phyloP scores from a whole-genome alignment of 1,284 basidiomycete species.

The Thecaphora frezii region DNA sequence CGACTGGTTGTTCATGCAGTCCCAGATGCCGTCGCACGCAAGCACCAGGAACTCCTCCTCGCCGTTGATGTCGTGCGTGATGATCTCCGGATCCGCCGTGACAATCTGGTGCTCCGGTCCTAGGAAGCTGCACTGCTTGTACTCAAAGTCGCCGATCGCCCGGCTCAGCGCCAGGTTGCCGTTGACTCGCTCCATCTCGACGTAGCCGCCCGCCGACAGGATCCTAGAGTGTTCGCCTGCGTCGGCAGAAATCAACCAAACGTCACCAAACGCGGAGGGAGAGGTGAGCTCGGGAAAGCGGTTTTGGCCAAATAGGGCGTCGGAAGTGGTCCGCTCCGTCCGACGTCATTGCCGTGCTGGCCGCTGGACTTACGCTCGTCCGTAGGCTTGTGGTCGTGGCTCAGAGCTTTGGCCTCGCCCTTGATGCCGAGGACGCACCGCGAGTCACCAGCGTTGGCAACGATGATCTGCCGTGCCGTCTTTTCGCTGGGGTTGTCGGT shows the following conservation, averaged over 20 bases:
- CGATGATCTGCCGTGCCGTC: constrained; percentile 38
- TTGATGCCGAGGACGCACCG: constrained; percentile 83
- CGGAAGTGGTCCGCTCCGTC: no score
- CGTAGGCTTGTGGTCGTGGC: constrained; percentile 93
- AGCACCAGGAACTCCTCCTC: constrained; percentile 96
- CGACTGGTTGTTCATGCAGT: constrained; percentile 90
- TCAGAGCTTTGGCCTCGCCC: constrained; percentile 83
- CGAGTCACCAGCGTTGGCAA: constrained; percentile 95
- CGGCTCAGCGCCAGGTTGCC: constrained; percentile 94
- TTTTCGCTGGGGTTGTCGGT: constrained; percentile 12
- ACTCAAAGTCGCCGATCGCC: constrained; percentile 96
- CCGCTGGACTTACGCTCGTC: constrained; percentile 70
- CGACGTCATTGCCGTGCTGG: no score
- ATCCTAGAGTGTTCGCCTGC: constrained; percentile 84
- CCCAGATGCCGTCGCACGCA: constrained; percentile 99
- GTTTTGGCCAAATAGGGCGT: no score
- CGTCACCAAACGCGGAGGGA: no score
- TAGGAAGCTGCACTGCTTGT: constrained; percentile 87
- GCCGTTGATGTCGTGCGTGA: constrained; percentile 70
- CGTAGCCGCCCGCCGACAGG: constrained; percentile 88
- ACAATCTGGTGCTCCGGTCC: constrained; percentile 90
- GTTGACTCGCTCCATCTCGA: constrained; percentile 96
- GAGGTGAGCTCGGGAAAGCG: no score
- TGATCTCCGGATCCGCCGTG: constrained; percentile 90
- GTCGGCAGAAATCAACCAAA: not conserved